A percentile compares a stretch with the other conserved stretches of the same genome.
phyloP scores from a whole-genome alignment of 129 eudicot genomes.

The Helichrysum umbraculigerum region DNA sequence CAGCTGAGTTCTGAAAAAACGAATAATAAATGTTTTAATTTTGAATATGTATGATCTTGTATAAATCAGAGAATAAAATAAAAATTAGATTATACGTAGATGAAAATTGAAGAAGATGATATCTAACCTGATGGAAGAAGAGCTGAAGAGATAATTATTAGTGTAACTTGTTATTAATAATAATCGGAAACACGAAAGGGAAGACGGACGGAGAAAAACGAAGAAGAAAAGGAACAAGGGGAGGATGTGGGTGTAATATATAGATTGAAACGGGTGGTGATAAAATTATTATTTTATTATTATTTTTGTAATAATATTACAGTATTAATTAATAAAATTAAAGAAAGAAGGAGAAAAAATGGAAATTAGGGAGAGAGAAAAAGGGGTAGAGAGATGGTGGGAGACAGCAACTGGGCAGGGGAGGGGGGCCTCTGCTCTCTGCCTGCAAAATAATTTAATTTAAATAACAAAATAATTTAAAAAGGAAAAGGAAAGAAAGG shows the following conservation, averaged over 20 bases:
- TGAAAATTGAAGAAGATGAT: not conserved
- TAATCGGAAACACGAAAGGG: not conserved
- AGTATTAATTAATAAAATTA: no score
- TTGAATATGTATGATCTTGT: no score
- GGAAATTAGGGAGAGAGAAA: not conserved
- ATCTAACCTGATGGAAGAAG: not conserved
- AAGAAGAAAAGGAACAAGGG: slow-evolving; percentile 11
- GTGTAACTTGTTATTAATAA: not conserved
- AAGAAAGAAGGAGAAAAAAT: not conserved
- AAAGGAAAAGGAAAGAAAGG: not conserved
- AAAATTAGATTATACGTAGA: not conserved
- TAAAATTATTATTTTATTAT: no score
- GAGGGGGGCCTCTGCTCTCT: not conserved
- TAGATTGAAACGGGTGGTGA: slow-evolving; percentile 21
- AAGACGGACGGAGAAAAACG: slow-evolving; percentile 12
- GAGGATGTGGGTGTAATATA: slow-evolving; percentile 24
- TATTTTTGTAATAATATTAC: no score
- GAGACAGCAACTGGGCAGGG: slow-evolving; percentile 34
- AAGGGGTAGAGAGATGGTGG: slow-evolving; percentile 16
- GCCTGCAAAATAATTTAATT: slow-evolving; percentile 1
- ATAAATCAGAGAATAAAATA: not conserved
- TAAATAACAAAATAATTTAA: not conserved
- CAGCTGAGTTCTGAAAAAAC: not conserved
- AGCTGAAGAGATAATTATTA: not conserved
- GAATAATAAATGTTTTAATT: not conserved